Evolutionary conservation across 83 land plant genomes (phyloP), one percentile per base, ranked within the genome.

Genomic region (Isoetes engelmannii): DNA sequence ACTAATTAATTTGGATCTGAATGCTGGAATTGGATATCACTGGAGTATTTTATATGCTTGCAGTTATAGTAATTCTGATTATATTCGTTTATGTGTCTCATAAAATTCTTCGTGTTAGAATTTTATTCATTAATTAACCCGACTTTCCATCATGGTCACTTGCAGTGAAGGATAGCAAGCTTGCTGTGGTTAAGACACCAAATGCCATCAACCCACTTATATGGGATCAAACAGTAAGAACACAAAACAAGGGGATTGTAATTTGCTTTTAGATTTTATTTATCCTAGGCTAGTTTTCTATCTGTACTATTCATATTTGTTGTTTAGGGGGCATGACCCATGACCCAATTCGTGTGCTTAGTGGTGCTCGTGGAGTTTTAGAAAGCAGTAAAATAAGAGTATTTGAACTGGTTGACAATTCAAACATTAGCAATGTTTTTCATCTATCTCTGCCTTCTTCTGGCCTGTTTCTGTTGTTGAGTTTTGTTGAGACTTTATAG

Each of bases 181-280:
- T 92, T 72, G 81, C 74, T 10, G 73, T 92, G 17, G 78, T 77
- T 51, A 92, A 85, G 72, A 89, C 83, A 74, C 83, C 94, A 4
- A 89, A 92, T 75, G 90, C 97, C 53, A 74, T 89, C 18, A 92
- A 86, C 47, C 97, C 97, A 18, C 87, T 92, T 51, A 69, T 92
- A 28, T 89, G 88, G 94, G 91, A 82, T 72, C 83, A 86, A 63
- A 77, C 47, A 44, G 95, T 89, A 72, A 87, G 88, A 71, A 1
- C 10, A 10, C 10, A 9, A 47, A 8, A 19, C 61, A 59, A 19
- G 61, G 17, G 4, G 67, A n/a, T 64, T 57, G 28, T 17, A 37
- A 10, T 69, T n/a, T 59, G 9, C 21, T 42, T 15, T 6, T 50
- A 15, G 0, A 20, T 58, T 37, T 65, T 10, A 9, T 9, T 3